Base-by-base conservation (phyloP, 2,329 filamentous ascomycete species). In the Aspergillus japonicus region DNA sequence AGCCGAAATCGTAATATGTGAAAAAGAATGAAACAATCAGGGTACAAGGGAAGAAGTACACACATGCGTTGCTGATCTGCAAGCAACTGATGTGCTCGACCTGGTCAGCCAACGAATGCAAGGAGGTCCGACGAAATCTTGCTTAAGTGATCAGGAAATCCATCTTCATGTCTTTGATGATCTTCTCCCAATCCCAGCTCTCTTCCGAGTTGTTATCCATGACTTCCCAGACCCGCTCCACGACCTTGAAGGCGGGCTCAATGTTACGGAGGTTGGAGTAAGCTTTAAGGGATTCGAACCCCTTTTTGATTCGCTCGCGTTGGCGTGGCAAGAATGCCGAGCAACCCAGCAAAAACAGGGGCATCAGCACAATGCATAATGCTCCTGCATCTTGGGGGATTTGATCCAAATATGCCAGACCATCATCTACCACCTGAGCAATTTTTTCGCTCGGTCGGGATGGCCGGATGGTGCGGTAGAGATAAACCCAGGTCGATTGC, bases 131-230 rank as follows among this genome's bases (percentile, higher is more conserved):
- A 58, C 56, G 47, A 23, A 33, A 21, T 23, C 35, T 26, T 35
- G 23, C 39, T 79, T 71, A 87, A 62, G 85, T 86, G 62, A 85
- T 81, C 64, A 87, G 74, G 64, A 87, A 86, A 66, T 87, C 84
- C 80, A 84, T 85, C 21, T 82, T 81, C 74, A 84, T 82, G 53
- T 80, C 77, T 51, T 80, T 75, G 62, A 87, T 85, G 60, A 87
- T 83, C 61, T 76, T 82, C 72, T 87, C 85, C 84, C 84, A 87
- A 69, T 87, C 85, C 85, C 85, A 87, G 57, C 81, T 83, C 58
- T 85, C 81, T 59, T 81, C 78, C 54, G 82, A 82, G 1, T 78
- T 79, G 19, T 73, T 76, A 64, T 87, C 85, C 85, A 87, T 87
- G 56, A 85, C 75, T 59, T 80, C 77, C 85, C 85, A 88, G 21